Percentiles rank a stretch among this genome's conserved stretches.
Conservation (phyloP, 169 alveolate genomes). For the Eimeria maxima region DNA sequence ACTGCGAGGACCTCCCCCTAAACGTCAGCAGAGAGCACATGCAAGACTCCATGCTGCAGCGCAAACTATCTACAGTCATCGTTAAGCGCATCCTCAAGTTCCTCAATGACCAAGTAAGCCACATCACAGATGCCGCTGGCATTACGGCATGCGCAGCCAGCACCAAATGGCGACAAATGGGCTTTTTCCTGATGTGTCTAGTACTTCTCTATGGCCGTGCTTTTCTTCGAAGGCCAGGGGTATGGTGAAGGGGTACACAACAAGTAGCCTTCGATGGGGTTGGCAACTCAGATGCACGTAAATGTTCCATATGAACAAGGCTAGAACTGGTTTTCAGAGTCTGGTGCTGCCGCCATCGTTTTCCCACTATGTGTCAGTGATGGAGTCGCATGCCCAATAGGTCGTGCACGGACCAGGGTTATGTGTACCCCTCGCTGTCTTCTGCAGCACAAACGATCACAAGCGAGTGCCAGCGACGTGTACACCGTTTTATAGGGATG, state of each 20-base stretch:
- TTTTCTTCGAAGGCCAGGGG: not conserved
- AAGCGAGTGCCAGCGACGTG: not conserved
- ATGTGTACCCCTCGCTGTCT: too few relatives aligned
- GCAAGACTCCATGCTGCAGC: constrained; percentile 92
- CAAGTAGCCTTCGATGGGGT: not conserved
- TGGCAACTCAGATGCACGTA: not conserved
- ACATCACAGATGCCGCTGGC: not conserved
- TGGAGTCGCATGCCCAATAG: not conserved
- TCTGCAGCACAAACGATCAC: not conserved
- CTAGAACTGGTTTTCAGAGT: not conserved
- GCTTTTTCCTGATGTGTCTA: not conserved
- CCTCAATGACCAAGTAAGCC: constrained; percentile 94
- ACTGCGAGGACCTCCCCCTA: constrained; percentile 98
- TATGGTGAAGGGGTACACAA: not conserved
- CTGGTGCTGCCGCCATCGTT: not conserved
- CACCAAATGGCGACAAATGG: not conserved
- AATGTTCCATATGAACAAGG: not conserved
- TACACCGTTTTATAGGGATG: not conserved
- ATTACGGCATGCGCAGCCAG: not conserved
- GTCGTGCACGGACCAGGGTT: not conserved
- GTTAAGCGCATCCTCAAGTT: constrained; percentile 95
- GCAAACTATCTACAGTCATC: constrained; percentile 94
- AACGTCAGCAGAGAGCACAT: constrained; percentile 97
- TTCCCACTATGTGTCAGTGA: not conserved
- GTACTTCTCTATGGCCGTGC: not conserved